Conservation (phyloP, 805 yeast genomes). For the Ogataea pilisensis region DNA sequence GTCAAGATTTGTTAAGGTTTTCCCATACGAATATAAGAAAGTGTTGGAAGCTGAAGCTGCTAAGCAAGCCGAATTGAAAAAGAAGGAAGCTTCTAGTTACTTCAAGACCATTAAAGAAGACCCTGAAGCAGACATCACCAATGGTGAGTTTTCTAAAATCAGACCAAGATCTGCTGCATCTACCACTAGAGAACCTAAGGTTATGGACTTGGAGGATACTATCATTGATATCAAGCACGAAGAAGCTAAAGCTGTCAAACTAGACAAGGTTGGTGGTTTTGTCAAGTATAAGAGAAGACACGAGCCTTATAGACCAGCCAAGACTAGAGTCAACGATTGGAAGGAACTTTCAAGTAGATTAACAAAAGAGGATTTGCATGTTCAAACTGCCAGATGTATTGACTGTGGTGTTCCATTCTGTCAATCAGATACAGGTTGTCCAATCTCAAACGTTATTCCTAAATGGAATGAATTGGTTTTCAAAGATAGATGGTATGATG, state of each 20-base stretch:
- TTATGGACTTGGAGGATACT: conserved; percentile 86
- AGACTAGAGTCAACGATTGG: conserved; percentile 84
- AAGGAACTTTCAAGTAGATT: conserved; percentile 79
- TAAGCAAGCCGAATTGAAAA: conserved; percentile 58
- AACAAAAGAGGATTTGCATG: conserved; percentile 78
- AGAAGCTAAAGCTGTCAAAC: conserved; percentile 55
- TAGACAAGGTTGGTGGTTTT: conserved; percentile 86
- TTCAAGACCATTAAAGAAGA: conserved; percentile 73
- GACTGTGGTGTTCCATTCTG: conserved; percentile 99
- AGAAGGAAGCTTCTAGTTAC: conserved; percentile 61
- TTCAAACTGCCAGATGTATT: conserved; percentile 97
- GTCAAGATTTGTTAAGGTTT: conserved; percentile 86
- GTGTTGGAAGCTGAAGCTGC: conserved; percentile 77
- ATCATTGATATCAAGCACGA: conserved; percentile 65
- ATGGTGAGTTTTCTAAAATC: conserved; percentile 71
- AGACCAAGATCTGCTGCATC: conserved; percentile 42
- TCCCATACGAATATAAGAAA: conserved; percentile 87
- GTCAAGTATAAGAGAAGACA: conserved; percentile 88
- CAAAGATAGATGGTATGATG: conserved; percentile 92
- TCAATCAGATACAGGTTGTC: conserved; percentile 97
- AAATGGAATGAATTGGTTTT: conserved; percentile 97
- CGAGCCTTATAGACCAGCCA: conserved; percentile 79
- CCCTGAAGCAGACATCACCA: conserved; percentile 81
- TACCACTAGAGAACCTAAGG: conserved; percentile 65
- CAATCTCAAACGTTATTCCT: conserved; percentile 94